Percentiles rank a stretch among this genome's conserved stretches.
Evolutionary conservation across 2,329 filamentous ascomycete species (phyloP).

Genomic region (Verticillium isaacii): DNA sequence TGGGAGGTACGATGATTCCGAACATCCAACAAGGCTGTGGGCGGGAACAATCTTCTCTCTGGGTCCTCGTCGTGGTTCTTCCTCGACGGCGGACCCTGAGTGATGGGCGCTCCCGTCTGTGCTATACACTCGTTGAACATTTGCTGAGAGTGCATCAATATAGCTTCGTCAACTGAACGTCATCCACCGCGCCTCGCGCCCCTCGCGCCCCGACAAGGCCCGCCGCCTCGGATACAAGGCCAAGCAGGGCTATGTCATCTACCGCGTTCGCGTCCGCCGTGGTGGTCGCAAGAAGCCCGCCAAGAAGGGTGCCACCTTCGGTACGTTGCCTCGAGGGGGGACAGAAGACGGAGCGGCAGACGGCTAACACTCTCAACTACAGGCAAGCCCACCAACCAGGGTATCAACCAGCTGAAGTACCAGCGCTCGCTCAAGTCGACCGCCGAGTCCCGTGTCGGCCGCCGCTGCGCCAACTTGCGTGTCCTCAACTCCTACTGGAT

Average conservation of each 20-base stretch:
- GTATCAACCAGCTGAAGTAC: conserved; percentile 99
- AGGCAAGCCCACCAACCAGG: conserved; percentile 99
- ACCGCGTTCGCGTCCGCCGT: conserved; percentile 96
- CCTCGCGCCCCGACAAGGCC: conserved; percentile 98
- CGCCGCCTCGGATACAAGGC: conserved; percentile 99
- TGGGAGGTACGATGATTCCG: conserved; percentile 83
- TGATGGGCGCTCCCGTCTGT: conserved; percentile 42
- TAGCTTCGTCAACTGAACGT: conserved; percentile 99
- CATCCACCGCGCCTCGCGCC: conserved; percentile 97
- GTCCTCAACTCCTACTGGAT: conserved; percentile 99
- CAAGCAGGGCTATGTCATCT: conserved; percentile 99
- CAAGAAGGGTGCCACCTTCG: conserved; percentile 97
- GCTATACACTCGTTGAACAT: conserved; percentile 99
- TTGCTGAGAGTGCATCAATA: conserved; percentile 99
- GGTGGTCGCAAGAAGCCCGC: conserved; percentile 98
- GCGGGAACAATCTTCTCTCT: conserved; percentile 20
- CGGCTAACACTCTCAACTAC: conserved; percentile 16
- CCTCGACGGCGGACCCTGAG: conserved; percentile 4
- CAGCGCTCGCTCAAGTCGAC: conserved; percentile 97
- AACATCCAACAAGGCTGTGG: conserved; percentile 22
- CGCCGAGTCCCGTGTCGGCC: conserved; percentile 99
- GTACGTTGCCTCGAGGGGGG: conserved; percentile 51
- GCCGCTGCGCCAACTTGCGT: conserved; percentile 97
- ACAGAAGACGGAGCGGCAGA: background rate
- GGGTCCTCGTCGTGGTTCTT: conserved; percentile 9